A percentile compares a stretch with the other conserved stretches of the same genome.
These are phyloP conservation scores for Nicotiana noctiflora DNA, from an alignment of 257 asterid genomes.

Conservation along the genomic window DNA sequence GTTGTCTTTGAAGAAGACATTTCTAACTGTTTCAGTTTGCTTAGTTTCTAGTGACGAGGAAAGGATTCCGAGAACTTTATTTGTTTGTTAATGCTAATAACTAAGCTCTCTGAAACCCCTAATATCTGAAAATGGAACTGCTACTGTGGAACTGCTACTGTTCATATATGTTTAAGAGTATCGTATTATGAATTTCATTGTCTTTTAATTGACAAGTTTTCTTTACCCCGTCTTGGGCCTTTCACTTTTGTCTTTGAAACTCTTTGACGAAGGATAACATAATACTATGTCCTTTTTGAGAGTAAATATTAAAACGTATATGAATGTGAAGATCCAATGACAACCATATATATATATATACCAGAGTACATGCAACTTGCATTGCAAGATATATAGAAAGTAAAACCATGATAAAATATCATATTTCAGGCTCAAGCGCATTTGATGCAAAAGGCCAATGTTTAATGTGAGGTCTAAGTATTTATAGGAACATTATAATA, in stretches of 20 bases:
- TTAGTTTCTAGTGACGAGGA: conserved; percentile 24
- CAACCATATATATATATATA: not conserved
- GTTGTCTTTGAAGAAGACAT: conserved; percentile 14
- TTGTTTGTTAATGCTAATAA: conserved; percentile 5
- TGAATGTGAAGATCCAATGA: not conserved
- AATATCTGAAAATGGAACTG: not conserved
- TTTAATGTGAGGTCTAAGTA: too few species aligned
- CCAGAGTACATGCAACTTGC: not conserved
- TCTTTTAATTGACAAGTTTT: not conserved
- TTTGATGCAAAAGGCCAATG: too few species aligned
- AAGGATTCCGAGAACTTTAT: conserved; percentile 32
- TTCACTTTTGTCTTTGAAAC: not conserved
- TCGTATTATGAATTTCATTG: not conserved
- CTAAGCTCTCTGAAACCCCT: conserved; percentile 28
- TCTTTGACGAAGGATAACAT: too few species aligned
- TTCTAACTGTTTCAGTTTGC: conserved; percentile 9
- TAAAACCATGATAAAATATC: not conserved
- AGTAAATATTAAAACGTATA: too few species aligned
- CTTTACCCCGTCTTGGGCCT: not conserved
- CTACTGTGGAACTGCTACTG: not conserved
- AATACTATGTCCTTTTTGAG: too few species aligned
- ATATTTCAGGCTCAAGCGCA: too few species aligned
- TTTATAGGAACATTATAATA: too few species aligned
- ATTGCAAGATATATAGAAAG: not conserved
- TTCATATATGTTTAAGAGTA: not conserved